Evolutionary conservation across 1,139 yeast species (phyloP), one percentile per base, ranked within the genome.

Genomic region (Debaryomyces robertsiae): DNA sequence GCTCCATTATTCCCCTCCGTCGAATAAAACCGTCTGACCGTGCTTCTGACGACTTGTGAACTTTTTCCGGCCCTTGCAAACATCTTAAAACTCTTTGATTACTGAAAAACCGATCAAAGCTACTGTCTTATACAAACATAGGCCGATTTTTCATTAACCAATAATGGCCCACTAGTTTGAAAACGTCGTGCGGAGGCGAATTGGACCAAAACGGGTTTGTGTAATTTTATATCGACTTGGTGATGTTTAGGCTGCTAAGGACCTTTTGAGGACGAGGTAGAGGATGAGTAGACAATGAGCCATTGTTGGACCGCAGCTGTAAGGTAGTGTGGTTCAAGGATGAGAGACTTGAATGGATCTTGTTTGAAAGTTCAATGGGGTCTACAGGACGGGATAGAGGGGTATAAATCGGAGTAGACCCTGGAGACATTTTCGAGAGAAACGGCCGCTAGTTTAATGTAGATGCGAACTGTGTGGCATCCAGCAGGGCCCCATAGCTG

Each of bases 21-120:
- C 28, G 71, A 61, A 55, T 68, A 67, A 55, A 54, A 64, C 53
- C 75, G 60, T 32, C 36, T 38, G 27, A 30, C 24, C 25, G 38
- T 16, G 31, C 47, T 48, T 32, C 50, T 36, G 42, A 54, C 48
- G 33, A 53, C 37, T 42, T 59, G 48, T 31, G 50, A 38, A 33
- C 41, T 35, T 44, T 47, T 50, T 16, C 44, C 29, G 17, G 49
- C 46, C 52, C 61, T 58, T 32, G 51, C 45, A 47, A 60, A 60
- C 67, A 62, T 62, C 30, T 15, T 46, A 25, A 33, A 10, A 30
- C 32, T 17, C 10, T 30, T 19, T 24, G n/a, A 11, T 6, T 24
- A 33, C 17, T 33, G 10, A 33, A 15, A 25, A 23, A 32, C 11
- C 24, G n/a, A 27, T 16, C 18, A 11, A 33, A 27, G 7, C 9